These are phyloP conservation scores for Cerrena zonata DNA, from an alignment of 1,284 basidiomycete species.

Conservation along the genomic window DNA sequence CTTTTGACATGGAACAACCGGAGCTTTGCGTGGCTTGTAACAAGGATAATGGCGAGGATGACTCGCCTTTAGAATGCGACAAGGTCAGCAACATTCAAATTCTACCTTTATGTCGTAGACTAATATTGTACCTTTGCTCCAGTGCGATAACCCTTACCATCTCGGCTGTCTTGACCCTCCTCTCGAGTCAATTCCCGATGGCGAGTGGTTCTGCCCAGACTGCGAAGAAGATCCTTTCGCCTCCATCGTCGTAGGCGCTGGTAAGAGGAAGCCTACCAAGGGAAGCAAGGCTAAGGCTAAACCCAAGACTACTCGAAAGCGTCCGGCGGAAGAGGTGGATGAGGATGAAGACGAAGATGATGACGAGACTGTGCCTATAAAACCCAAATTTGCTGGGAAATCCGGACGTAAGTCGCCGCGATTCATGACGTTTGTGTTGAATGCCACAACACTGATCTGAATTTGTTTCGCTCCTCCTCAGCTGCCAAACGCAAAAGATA, in stretches of 20 bases:
- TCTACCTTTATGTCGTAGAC: slow-evolving; percentile 2
- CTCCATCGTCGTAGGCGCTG: slow-evolving; percentile 26
- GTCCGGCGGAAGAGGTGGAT: slow-evolving; percentile 12
- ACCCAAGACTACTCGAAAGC: neutral
- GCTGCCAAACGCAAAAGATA: slow-evolving; percentile 5
- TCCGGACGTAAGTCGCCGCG: slow-evolving; percentile 8
- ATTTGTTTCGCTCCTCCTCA: neutral
- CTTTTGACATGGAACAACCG: slow-evolving; percentile 63
- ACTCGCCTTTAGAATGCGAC: slow-evolving; percentile 75
- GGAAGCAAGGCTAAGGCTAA: slow-evolving; percentile 12
- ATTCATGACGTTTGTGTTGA: neutral
- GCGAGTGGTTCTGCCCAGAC: slow-evolving; percentile 86
- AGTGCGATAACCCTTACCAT: slow-evolving; percentile 91
- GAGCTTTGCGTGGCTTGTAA: slow-evolving; percentile 71
- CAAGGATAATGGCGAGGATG: slow-evolving; percentile 61
- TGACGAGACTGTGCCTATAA: slow-evolving; percentile 21
- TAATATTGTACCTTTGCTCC: slow-evolving; percentile 3
- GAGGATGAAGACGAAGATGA: slow-evolving; percentile 19
- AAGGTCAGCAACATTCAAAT: slow-evolving; percentile 50
- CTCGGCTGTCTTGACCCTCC: slow-evolving; percentile 77
- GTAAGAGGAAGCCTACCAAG: slow-evolving; percentile 11
- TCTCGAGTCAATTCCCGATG: slow-evolving; percentile 72
- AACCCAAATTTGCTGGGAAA: slow-evolving; percentile 29
- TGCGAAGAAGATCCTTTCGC: slow-evolving; percentile 43
- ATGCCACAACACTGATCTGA: too few species aligned